Conservation (phyloP, 805 yeast species). For the Cyberlindnera euphorbiiphila region DNA sequence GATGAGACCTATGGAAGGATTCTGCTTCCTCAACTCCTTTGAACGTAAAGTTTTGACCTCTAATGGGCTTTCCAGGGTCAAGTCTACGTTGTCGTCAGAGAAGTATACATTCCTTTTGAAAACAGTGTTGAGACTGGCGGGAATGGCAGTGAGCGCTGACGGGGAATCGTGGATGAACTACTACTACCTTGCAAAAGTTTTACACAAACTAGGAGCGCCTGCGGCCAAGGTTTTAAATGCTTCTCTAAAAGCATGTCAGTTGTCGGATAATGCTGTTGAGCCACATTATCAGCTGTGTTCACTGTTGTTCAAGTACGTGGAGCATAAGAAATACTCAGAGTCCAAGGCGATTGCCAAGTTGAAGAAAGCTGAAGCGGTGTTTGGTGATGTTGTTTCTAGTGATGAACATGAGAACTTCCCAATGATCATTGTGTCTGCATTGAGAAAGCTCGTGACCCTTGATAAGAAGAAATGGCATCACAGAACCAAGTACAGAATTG, state of each 20-base stretch:
- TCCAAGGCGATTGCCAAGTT: constrained; percentile 39
- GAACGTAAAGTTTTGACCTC: constrained; percentile 25
- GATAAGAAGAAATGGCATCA: constrained; percentile 95
- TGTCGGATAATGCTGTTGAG: constrained; percentile 49
- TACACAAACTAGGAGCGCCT: constrained; percentile 42
- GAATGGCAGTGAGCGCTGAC: constrained; percentile 42
- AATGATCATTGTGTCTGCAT: constrained; percentile 41
- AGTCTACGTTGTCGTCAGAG: constrained; percentile 3
- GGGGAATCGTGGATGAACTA: constrained; percentile 57
- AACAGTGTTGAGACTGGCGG: constrained; percentile 40
- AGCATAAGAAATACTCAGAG: constrained; percentile 32
- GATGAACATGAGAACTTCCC: constrained; percentile 22
- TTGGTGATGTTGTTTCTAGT: constrained; percentile 16
- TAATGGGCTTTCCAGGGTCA: constrained; percentile 4
- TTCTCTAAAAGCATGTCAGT: constrained; percentile 41
- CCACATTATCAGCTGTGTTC: constrained; percentile 71
- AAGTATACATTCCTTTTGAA: constrained; percentile 25
- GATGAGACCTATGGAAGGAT: constrained; percentile 58
- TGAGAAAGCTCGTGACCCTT: constrained; percentile 43
- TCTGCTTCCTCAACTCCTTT: constrained; percentile 40
- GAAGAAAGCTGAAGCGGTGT: constrained; percentile 28
- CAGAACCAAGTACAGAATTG: constrained; percentile 69
- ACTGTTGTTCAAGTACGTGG: constrained; percentile 52
- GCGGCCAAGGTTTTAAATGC: constrained; percentile 37
- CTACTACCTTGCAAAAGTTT: constrained; percentile 56